Conservation (phyloP, 1,139 yeast species). For the Lodderomyces orthopsilosis region DNA sequence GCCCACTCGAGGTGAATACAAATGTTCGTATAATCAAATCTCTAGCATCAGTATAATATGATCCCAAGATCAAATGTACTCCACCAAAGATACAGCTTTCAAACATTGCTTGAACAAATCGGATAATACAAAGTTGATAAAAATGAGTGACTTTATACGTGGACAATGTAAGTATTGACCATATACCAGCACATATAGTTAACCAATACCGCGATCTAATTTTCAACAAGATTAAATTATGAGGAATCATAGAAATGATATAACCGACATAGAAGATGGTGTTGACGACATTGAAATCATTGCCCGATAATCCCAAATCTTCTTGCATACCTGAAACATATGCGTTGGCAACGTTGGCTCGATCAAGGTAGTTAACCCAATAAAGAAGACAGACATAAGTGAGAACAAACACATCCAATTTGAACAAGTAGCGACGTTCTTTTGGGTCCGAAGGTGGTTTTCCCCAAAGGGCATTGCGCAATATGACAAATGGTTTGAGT, state of each 20-base stretch:
- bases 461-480: slow-evolving; percentile 1
- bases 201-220: slow-evolving; percentile 56
- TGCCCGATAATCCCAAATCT: slow-evolving; percentile 47
- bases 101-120: slow-evolving; percentile 55
- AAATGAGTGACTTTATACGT: slow-evolving; percentile 44
- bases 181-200: slow-evolving; percentile 49
- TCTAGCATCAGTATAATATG: slow-evolving; percentile 7
- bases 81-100: slow-evolving; percentile 59
- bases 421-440: slow-evolving; percentile 42
- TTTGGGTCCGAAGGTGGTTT: slow-evolving; percentile 26
- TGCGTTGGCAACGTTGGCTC: slow-evolving; percentile 51
- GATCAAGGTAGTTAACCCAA: slow-evolving; percentile 50
- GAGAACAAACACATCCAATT: slow-evolving; percentile 54
- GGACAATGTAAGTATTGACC: slow-evolving; percentile 56
- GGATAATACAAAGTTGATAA: slow-evolving; percentile 45
- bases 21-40: slow-evolving; percentile 29
- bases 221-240: slow-evolving; percentile 48
- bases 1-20: slow-evolving; percentile 52
- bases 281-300: slow-evolving; percentile 46
- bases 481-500: background rate
- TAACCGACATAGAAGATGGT: slow-evolving; percentile 62
- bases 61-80: slow-evolving; percentile 41
- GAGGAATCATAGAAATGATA: slow-evolving; percentile 56
- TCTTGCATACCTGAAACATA: slow-evolving; percentile 63
- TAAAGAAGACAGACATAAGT: slow-evolving; percentile 54